Evolutionary conservation across 1,139 yeast species (phyloP).

Genomic region (Nadsonia commutata): DNA sequence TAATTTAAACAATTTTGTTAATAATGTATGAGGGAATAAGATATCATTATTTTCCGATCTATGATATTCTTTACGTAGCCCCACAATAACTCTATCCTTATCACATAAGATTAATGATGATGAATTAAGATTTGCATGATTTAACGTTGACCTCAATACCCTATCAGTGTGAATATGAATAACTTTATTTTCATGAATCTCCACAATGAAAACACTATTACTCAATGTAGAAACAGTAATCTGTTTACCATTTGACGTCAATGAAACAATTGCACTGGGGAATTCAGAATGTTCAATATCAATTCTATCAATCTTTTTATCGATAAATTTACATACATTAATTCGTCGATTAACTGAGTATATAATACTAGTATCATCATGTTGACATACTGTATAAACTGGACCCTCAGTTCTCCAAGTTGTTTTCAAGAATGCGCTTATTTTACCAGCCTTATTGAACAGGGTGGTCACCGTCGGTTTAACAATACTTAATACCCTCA

Average conservation of each 20-base stretch:
- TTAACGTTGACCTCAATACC: neutral
- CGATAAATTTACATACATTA: neutral
- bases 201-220: neutral
- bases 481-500: neutral
- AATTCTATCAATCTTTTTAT: neutral
- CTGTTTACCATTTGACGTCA: neutral
- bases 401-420: neutral
- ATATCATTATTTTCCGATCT: neutral
- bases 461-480: neutral
- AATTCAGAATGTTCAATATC: neutral
- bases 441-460: neutral
- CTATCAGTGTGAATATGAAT: neutral
- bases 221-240: neutral
- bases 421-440: neutral
- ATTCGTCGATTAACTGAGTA: neutral
- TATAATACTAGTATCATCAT: neutral
- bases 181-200: neutral
- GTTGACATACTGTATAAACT: neutral
- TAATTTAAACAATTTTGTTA: neutral
- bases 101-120: neutral
- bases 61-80: neutral
- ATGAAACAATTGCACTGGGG: neutral
- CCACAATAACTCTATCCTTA: neutral
- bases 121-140: neutral
- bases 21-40: neutral